Evolutionary conservation across 1,284 basidiomycete species (phyloP).

Genomic region (Cystobasidiaceae sp.): DNA sequence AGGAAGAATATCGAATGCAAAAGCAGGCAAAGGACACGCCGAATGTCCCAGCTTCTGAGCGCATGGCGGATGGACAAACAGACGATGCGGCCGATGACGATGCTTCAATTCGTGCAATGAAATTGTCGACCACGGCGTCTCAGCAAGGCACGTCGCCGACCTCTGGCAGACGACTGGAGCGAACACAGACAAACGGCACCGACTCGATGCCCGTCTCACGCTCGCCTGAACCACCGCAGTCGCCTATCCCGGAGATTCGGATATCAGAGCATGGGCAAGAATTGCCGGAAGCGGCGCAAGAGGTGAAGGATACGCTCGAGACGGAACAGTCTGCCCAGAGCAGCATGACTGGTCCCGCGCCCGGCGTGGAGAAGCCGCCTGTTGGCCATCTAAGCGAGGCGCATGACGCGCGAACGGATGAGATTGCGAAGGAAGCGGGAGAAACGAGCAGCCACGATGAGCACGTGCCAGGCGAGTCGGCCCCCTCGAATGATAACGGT

Average conservation of each 20-base stretch:
- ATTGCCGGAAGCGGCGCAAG: not conserved
- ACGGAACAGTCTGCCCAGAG: constrained; percentile 55
- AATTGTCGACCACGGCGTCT: not conserved
- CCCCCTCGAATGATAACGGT: constrained; percentile 34
- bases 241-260: constrained; percentile 27
- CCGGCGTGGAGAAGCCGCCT: constrained; percentile 25
- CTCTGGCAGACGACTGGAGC: not conserved
- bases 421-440: constrained; percentile 18
- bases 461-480: constrained; percentile 34
- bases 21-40: constrained; percentile 47
- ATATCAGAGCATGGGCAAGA: constrained; percentile 24
- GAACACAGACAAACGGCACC: constrained; percentile 13
- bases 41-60: not conserved
- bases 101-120: constrained; percentile 17
- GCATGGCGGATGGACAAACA: too few relatives aligned
- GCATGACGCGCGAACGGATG: not conserved
- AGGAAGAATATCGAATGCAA: constrained; percentile 84
- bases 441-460: constrained; percentile 5
- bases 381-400: constrained; percentile 3
- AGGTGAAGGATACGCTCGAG: not conserved
- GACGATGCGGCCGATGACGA: constrained; percentile 32
- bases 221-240: constrained; percentile 27
- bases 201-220: not conserved
- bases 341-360: constrained; percentile 46
- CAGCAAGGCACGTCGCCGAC: not conserved